Conservation (phyloP, 78 protist genomes). For the slime mould (Dictyostelium discoideum) region DNA sequence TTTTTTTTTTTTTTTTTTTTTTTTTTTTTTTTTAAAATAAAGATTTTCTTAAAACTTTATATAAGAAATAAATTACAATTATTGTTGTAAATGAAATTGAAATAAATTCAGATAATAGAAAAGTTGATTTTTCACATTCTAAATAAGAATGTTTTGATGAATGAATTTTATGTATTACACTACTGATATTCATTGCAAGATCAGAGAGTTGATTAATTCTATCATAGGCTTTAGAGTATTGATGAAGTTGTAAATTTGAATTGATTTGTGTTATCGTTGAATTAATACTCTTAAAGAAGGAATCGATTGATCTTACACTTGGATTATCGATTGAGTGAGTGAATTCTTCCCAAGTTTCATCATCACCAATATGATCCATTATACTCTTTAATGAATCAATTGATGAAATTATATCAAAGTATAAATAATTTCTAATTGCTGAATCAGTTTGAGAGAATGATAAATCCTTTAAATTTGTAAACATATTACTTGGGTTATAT, state of each 20-base stretch:
- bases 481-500: not conserved
- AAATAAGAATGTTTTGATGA: slow-evolving; percentile 17
- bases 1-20: not conserved
- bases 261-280: not conserved
- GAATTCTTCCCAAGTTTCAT: slow-evolving; percentile 76
- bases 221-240: not conserved
- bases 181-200: not conserved
- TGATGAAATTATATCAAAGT: slow-evolving; percentile 26
- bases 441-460: slow-evolving; percentile 54
- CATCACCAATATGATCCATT: slow-evolving; percentile 47
- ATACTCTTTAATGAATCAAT: slow-evolving; percentile 4
- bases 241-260: slow-evolving; percentile 14
- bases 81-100: not conserved
- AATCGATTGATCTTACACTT: not conserved
- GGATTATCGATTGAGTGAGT: not conserved
- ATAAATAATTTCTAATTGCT: slow-evolving; percentile 32
- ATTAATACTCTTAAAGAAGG: not conserved
- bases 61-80: not conserved
- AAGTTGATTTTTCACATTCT: slow-evolving; percentile 60
- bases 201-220: not conserved
- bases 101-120: not conserved
- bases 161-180: slow-evolving; percentile 2
- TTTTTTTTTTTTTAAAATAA: not conserved
- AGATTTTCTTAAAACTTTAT: not conserved
- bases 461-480: slow-evolving; percentile 8